Evolutionary conservation across 2,329 filamentous ascomycete species (phyloP).

Genomic region (Xylariales sp.): DNA sequence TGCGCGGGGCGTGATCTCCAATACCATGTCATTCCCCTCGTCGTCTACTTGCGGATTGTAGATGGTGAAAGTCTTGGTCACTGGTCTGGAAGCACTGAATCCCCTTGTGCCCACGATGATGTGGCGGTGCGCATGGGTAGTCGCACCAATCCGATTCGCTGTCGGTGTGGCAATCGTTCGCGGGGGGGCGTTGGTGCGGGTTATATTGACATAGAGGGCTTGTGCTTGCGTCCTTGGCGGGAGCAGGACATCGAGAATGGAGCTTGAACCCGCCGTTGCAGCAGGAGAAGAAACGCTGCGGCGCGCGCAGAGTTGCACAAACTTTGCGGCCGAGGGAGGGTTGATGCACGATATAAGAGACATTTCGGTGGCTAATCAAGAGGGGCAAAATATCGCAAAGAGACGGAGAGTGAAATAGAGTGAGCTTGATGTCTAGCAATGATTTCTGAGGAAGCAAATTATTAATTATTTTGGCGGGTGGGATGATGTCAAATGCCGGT

Average conservation of each 20-base stretch:
- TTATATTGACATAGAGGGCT: conserved; percentile 49
- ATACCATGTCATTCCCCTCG: conserved; percentile 82
- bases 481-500: conserved; percentile 46
- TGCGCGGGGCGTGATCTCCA: conserved; percentile 87
- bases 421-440: conserved; percentile 1
- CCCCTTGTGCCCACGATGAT: background rate
- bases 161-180: conserved; percentile 12
- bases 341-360: conserved; percentile 53
- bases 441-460: conserved; percentile 43
- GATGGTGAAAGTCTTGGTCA: conserved; percentile 60
- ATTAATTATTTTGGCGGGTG: conserved; percentile 35
- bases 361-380: conserved; percentile 19
- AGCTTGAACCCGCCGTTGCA: conserved; percentile 30
- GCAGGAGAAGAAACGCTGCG: conserved; percentile 37
- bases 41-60: conserved; percentile 83
- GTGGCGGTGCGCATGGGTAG: conserved; percentile 8
- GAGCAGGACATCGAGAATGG: conserved; percentile 54
- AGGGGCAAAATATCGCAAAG: background rate
- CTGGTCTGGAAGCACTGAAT: conserved; percentile 27
- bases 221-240: conserved; percentile 42
- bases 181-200: background rate
- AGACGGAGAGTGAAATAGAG: background rate
- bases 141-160: conserved; percentile 20
- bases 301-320: conserved; percentile 49
- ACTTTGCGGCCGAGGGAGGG: conserved; percentile 49